Evolutionary conservation across 129 eudicot species (phyloP), one percentile per base, ranked within the genome.

Genomic region (Saposhnikovia divaricata): DNA sequence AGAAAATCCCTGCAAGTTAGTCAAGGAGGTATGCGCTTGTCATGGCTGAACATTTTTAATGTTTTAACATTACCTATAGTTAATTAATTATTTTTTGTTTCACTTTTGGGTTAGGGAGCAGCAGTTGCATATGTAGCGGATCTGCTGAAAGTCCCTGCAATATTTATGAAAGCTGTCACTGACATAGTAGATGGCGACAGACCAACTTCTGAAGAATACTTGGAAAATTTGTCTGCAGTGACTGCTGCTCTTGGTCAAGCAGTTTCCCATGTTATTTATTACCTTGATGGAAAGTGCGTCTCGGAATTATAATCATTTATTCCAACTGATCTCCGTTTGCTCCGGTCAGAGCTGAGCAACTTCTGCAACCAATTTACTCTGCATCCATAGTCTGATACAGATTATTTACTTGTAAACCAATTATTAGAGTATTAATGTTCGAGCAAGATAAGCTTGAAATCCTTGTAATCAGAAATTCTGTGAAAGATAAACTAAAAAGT

Each of bases 181-280:
- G 96, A 96, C 81, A 90, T 92, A 19, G 92, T 96, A 57, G 99
- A 96, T 83, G 99, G 99, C 31, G 99, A 89, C 69, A 92, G 83
- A 27, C 90, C 98, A 40, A 90, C 92, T 66, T 83, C 89, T 4
- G 98, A 92, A 85, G 99, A 92, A 77, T 96, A 89, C 82, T 81
- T 83, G 48, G 82, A 89, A 74, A 96, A 96, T 83, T 77, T 96
- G 80, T 84, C 87, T 23, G 88, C 89, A 39, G 94, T 92, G 2
- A 82, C 92, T 27, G 84, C 86, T 82, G 88, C 84, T 76, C 96
- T 96, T 16, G 87, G 83, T 59, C 82, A 82, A 79, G 89, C 86
- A 51, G 95, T 90, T 28, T 79, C 86, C 44, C 83, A 84, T 75
- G 93, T 89, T 9, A 78, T 96, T 75, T 93, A 92, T 79, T 92